These are phyloP conservation scores for Cryphonectria parasitica DNA, from an alignment of 2,329 filamentous ascomycete genomes.

Conservation along the genomic window DNA sequence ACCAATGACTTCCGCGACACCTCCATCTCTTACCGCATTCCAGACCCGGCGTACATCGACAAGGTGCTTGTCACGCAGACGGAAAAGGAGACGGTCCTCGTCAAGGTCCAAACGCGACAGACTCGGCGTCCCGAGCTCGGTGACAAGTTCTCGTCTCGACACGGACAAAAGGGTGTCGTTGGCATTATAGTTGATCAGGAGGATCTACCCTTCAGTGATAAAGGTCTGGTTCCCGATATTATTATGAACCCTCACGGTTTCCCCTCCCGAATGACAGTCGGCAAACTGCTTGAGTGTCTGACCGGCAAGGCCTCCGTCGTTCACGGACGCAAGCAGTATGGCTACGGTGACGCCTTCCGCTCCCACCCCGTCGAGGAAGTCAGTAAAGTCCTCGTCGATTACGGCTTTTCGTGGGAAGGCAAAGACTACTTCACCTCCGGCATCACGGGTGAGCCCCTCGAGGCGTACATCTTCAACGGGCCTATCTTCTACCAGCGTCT, in stretches of 20 bases:
- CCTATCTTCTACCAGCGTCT: constrained; percentile 99
- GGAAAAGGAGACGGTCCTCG: constrained; percentile 80
- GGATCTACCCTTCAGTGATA: constrained; percentile 94
- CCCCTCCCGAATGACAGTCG: constrained; percentile 98
- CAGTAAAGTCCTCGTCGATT: constrained; percentile 78
- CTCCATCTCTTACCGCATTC: constrained; percentile 77
- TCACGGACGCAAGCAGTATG: constrained; percentile 84
- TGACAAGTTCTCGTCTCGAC: constrained; percentile 97
- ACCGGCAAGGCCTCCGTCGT: constrained; percentile 93
- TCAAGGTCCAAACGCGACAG: constrained; percentile 96
- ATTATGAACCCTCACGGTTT: constrained; percentile 99
- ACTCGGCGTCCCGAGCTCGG: constrained; percentile 93
- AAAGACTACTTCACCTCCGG: constrained; percentile 97
- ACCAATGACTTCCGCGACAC: constrained; percentile 68
- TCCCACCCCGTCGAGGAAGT: constrained; percentile 86
- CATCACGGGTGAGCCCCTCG: constrained; percentile 90
- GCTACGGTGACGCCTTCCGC: constrained; percentile 79
- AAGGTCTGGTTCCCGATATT: constrained; percentile 91
- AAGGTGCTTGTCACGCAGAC: constrained; percentile 94
- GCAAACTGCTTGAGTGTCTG: constrained; percentile 93
- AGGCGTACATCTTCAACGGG: constrained; percentile 97
- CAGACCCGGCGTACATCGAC: constrained; percentile 88
- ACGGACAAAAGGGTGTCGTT: constrained; percentile 97
- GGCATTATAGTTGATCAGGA: constrained; percentile 96
- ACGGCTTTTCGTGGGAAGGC: constrained; percentile 95